Percentiles rank a stretch among this genome's conserved stretches.
Evolutionary conservation across 2,329 filamentous ascomycete genomes (phyloP).

Genomic region (Sporothrix euskadiensis): DNA sequence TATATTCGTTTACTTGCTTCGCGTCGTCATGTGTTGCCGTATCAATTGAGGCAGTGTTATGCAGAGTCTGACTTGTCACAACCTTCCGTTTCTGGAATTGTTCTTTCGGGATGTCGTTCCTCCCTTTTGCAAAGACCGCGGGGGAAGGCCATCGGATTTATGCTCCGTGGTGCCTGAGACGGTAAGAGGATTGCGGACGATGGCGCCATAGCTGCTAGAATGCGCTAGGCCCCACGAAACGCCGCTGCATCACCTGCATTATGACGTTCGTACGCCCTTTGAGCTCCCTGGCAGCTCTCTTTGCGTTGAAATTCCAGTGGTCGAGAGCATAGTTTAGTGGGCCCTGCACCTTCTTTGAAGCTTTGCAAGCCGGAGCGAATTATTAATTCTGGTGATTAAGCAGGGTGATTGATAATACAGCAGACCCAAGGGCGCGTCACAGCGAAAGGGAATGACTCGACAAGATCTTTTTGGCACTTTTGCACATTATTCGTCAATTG

Average conservation of each 20-base stretch:
- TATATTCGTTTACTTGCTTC: not conserved
- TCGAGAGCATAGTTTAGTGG: not conserved
- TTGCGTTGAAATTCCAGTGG: not conserved
- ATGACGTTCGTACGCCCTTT: slow-evolving; percentile 3
- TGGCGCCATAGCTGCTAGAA: not conserved
- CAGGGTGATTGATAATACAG: slow-evolving; percentile 11
- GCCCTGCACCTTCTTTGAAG: not conserved
- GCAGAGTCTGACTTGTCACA: not conserved
- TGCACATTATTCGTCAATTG: not conserved
- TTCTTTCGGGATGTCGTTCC: not conserved
- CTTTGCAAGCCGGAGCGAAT: not conserved
- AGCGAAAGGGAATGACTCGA: not conserved
- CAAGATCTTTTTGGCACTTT: not conserved
- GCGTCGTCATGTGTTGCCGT: not conserved
- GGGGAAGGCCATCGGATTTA: slow-evolving; percentile 4
- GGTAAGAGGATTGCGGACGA: not conserved
- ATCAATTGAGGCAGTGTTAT: not conserved
- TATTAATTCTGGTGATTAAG: slow-evolving; percentile 17
- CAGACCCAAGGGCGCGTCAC: not conserved
- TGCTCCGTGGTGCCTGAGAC: not conserved
- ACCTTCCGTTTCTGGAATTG: not conserved
- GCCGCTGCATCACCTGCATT: not conserved
- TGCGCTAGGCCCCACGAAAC: not conserved
- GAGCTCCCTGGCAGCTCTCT: not conserved
- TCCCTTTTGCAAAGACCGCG: not conserved